These are phyloP conservation scores for Darksidea phi DNA, from an alignment of 495 filamentous ascomycete species.

Conservation along the genomic window DNA sequence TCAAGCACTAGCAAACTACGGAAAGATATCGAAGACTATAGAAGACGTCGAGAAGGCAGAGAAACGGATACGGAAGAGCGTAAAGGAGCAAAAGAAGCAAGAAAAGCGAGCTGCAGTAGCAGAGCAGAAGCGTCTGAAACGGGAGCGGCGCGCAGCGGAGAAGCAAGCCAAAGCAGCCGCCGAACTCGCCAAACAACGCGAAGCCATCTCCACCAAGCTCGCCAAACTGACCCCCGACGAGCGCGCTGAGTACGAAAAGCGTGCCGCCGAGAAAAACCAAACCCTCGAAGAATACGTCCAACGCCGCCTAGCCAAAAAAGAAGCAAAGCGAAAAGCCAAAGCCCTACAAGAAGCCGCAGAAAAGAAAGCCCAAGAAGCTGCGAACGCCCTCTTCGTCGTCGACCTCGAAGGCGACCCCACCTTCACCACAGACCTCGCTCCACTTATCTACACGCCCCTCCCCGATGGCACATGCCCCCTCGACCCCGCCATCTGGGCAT, in stretches of 20 bases:
- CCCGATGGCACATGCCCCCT: conserved; percentile 23
- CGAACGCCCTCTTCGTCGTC: conserved; percentile 14
- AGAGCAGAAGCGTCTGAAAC: neutral
- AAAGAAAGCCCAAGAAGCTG: neutral
- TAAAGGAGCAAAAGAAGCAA: conserved; percentile 5
- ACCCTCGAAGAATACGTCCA: conserved; percentile 34
- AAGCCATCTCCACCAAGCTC: conserved; percentile 5
- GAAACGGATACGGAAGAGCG: conserved; percentile 9
- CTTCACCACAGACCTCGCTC: conserved; percentile 2
- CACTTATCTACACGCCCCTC: conserved; percentile 11
- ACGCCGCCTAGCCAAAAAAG: conserved; percentile 31
- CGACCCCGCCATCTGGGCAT: conserved; percentile 31
- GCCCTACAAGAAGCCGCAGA: neutral
- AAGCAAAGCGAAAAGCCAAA: conserved; percentile 9
- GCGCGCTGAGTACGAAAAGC: conserved; percentile 14
- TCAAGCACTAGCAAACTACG: conserved; percentile 7
- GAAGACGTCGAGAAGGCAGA: conserved; percentile 8
- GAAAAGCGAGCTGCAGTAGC: no score
- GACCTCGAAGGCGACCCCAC: conserved; percentile 15
- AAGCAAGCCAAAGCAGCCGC: neutral
- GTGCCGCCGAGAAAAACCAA: conserved; percentile 26
- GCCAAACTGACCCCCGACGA: conserved; percentile 18
- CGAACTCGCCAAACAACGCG: conserved; percentile 2
- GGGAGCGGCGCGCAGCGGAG: neutral
- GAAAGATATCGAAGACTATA: neutral